A percentile compares a stretch with the other conserved stretches of the same genome.
These are phyloP conservation scores for Suhomyces prunicola DNA, from an alignment of 805 yeast genomes.

Conservation along the genomic window DNA sequence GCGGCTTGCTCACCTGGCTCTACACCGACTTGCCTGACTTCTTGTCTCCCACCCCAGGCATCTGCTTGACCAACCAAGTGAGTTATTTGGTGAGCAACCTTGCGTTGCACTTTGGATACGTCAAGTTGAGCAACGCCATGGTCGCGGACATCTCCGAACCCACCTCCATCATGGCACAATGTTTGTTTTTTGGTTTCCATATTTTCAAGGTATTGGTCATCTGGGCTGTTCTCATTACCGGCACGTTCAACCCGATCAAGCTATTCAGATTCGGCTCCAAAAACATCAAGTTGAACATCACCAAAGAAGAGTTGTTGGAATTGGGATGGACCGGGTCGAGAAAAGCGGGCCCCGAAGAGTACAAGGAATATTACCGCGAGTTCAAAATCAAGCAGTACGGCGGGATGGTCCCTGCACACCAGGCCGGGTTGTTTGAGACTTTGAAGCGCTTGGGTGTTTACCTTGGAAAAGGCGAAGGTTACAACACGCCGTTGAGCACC, in stretches of 20 bases:
- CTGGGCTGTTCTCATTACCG: conserved; percentile 58
- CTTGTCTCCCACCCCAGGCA: conserved; percentile 89
- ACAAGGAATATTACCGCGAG: conserved; percentile 66
- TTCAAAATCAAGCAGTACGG: conserved; percentile 64
- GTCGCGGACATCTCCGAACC: conserved; percentile 45
- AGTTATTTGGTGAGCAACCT: conserved; percentile 19
- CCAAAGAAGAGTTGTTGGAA: conserved; percentile 53
- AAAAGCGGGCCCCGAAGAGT: conserved; percentile 66
- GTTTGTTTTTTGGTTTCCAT: conserved; percentile 72
- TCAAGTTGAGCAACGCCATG: conserved; percentile 44
- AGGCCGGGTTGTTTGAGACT: conserved; percentile 61
- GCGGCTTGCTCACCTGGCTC: conserved; percentile 64
- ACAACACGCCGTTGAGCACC: conserved; percentile 50
- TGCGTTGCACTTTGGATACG: conserved; percentile 34
- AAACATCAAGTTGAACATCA: conserved; percentile 28
- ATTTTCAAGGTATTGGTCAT: conserved; percentile 55
- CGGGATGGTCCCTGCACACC: conserved; percentile 72
- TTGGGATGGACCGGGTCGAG: conserved; percentile 97
- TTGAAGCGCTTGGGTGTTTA: conserved; percentile 58
- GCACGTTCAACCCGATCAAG: conserved; percentile 71
- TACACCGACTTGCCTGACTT: conserved; percentile 91
- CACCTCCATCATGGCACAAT: conserved; percentile 49
- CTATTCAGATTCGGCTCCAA: conserved; percentile 29
- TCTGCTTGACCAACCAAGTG: conserved; percentile 66
- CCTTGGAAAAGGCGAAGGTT: conserved; percentile 83